Evolutionary conservation across 495 filamentous ascomycete genomes (phyloP).

Genomic region (Podospora fimiseda): DNA sequence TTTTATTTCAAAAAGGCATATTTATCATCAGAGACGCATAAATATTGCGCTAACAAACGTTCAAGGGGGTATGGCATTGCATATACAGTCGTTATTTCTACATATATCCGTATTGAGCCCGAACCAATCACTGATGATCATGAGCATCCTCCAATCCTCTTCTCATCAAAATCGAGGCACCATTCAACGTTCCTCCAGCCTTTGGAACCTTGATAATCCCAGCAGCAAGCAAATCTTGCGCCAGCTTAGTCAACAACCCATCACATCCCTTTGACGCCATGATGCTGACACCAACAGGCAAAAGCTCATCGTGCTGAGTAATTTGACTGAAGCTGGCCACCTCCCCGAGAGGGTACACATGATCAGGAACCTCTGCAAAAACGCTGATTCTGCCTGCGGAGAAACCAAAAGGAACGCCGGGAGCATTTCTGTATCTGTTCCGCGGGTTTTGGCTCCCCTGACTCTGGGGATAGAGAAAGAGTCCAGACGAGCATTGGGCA

Average conservation of each 20-base stretch:
- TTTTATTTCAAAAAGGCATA: no score
- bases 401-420: conserved; percentile 40
- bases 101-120: conserved; percentile 4
- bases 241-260: conserved; percentile 49
- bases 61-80: background rate
- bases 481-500: conserved; percentile 27
- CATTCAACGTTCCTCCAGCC: conserved; percentile 39
- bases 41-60: background rate
- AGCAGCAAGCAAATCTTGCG: conserved; percentile 42
- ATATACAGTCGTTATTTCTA: conserved; percentile 26
- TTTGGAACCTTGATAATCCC: conserved; percentile 45
- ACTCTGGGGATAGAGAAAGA: conserved; percentile 32
- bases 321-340: conserved; percentile 47
- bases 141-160: conserved; percentile 39
- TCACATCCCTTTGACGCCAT: conserved; percentile 59
- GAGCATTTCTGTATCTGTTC: conserved; percentile 29
- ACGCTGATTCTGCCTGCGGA: conserved; percentile 35
- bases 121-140: conserved; percentile 4
- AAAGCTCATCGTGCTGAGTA: conserved; percentile 45
- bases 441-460: conserved; percentile 19
- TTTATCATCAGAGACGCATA: no score
- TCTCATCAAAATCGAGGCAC: conserved; percentile 52
- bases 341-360: conserved; percentile 53
- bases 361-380: conserved; percentile 49
- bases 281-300: conserved; percentile 55